These are phyloP conservation scores for Cicer arietinum DNA, from an alignment of 306 rosid species.

Conservation along the genomic window DNA sequence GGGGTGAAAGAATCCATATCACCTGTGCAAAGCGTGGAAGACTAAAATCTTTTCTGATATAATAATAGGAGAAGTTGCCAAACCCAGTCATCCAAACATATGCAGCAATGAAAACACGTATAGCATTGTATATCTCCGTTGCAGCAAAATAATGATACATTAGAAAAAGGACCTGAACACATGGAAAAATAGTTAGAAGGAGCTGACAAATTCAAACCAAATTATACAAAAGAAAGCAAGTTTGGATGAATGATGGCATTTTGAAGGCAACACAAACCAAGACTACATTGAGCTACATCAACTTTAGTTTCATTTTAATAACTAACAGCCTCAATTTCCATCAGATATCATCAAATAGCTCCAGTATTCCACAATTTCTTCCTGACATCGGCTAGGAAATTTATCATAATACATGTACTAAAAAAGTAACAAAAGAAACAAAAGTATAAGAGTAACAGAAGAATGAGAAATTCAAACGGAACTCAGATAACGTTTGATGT, in stretches of 20 bases:
- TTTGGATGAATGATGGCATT: constrained; percentile 33
- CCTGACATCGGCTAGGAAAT: constrained; percentile 34
- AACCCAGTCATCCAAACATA: constrained; percentile 99
- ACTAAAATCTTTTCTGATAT: constrained; percentile 93
- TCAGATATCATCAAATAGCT: constrained; percentile 39
- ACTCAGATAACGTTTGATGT: constrained; percentile 15
- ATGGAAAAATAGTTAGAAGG: constrained; percentile 31
- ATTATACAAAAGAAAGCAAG: constrained; percentile 11
- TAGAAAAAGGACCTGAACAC: constrained; percentile 87
- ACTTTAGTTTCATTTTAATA: constrained; percentile 33
- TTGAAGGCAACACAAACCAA: constrained; percentile 26
- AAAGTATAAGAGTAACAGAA: constrained; percentile 1
- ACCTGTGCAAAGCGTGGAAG: constrained; percentile 96
- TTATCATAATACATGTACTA: constrained; percentile 31
- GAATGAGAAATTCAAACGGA: constrained; percentile 9
- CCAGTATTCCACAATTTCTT: constrained; percentile 26
- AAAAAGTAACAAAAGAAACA: neutral
- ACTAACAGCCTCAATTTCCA: constrained; percentile 36
- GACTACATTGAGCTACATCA: neutral
- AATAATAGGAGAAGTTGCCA: constrained; percentile 98
- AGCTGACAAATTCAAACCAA: constrained; percentile 15
- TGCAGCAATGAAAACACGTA: constrained; percentile 95
- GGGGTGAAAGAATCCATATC: constrained; percentile 31
- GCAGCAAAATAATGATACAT: constrained; percentile 99
- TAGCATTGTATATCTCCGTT: constrained; percentile 94